phyloP scores from a whole-genome alignment of 768 basidiomycete genomes.

The Neoboletus magnificus region DNA sequence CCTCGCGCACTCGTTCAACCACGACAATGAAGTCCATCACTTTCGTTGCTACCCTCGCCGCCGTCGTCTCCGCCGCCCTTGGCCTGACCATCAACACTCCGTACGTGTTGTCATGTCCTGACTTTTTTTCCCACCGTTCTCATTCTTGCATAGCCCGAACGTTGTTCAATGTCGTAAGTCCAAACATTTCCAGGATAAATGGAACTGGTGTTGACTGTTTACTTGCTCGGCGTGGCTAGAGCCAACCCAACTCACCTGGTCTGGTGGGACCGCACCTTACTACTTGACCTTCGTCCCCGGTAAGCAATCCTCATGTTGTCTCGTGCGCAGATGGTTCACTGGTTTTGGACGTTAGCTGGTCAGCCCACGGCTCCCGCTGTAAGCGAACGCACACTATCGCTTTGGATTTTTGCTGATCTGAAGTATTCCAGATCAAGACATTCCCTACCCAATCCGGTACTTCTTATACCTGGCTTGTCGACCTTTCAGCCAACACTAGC shows the following conservation, averaged over 20 bases:
- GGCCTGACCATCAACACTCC: conserved; percentile 65
- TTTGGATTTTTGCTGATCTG: conserved; percentile 6
- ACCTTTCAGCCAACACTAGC: conserved; percentile 40
- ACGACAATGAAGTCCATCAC: conserved; percentile 37
- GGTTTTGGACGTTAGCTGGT: conserved; percentile 40
- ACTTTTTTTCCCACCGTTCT: neutral
- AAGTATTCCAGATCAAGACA: conserved; percentile 45
- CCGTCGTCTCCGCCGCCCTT: conserved; percentile 34
- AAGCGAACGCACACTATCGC: conserved; percentile 12
- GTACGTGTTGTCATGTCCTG: conserved; percentile 41
- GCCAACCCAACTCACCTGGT: conserved; percentile 55
- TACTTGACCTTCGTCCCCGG: conserved; percentile 62
- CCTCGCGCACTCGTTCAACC: conserved; percentile 19
- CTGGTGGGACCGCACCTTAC: conserved; percentile 51
- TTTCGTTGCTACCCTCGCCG: conserved; percentile 29
- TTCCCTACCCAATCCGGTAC: conserved; percentile 47
- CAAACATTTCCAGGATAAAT: neutral
- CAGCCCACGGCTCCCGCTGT: conserved; percentile 53
- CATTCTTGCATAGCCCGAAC: conserved; percentile 28
- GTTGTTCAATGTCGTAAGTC: conserved; percentile 52
- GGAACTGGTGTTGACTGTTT: neutral
- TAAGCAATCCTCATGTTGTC: conserved; percentile 23
- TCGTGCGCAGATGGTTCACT: neutral
- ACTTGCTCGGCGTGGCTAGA: conserved; percentile 38
- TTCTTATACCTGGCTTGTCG: conserved; percentile 52